Percentiles rank a stretch among this genome's conserved stretches.
Evolutionary conservation across 2,329 filamentous ascomycete genomes (phyloP).

Genomic region (Pseudogymnoascus sp.): DNA sequence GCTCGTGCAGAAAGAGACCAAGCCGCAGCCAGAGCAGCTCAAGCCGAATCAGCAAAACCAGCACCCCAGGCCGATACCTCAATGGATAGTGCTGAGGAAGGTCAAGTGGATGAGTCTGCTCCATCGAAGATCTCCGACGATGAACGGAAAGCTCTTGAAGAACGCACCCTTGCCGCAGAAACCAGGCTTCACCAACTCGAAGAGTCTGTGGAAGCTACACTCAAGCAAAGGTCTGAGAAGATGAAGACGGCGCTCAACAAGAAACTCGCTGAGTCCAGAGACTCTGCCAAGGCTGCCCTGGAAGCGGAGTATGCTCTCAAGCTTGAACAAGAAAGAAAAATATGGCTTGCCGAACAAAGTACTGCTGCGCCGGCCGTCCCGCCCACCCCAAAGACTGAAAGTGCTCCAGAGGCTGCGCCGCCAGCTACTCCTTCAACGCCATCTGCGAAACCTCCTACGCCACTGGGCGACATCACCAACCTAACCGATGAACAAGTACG

Average conservation of each 20-base stretch:
- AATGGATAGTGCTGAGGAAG: slow-evolving; percentile 46
- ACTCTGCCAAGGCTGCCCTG: slow-evolving; percentile 45
- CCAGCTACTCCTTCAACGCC: slow-evolving; percentile 20
- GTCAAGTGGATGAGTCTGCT: slow-evolving; percentile 40
- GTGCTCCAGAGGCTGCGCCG: not conserved
- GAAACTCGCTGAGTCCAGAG: slow-evolving; percentile 51
- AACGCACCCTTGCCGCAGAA: slow-evolving; percentile 52
- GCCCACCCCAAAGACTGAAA: slow-evolving; percentile 20
- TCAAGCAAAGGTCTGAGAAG: slow-evolving; percentile 58
- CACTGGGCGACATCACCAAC: slow-evolving; percentile 25
- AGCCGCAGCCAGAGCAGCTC: slow-evolving; percentile 29
- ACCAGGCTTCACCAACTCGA: slow-evolving; percentile 53
- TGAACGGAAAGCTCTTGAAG: slow-evolving; percentile 53
- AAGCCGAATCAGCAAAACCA: slow-evolving; percentile 26
- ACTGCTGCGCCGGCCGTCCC: slow-evolving; percentile 21
- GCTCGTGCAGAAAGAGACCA: slow-evolving; percentile 35
- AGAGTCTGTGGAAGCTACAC: slow-evolving; percentile 47
- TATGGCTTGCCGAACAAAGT: slow-evolving; percentile 45
- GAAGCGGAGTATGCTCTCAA: slow-evolving; percentile 38
- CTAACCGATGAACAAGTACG: slow-evolving; percentile 46
- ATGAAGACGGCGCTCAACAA: slow-evolving; percentile 62
- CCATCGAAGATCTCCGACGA: slow-evolving; percentile 40
- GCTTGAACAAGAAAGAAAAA: slow-evolving; percentile 55
- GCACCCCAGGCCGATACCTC: not conserved
- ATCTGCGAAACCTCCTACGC: slow-evolving; percentile 13